Conservation (phyloP, 2,329 filamentous ascomycete genomes). For the Penicillium sp. region DNA sequence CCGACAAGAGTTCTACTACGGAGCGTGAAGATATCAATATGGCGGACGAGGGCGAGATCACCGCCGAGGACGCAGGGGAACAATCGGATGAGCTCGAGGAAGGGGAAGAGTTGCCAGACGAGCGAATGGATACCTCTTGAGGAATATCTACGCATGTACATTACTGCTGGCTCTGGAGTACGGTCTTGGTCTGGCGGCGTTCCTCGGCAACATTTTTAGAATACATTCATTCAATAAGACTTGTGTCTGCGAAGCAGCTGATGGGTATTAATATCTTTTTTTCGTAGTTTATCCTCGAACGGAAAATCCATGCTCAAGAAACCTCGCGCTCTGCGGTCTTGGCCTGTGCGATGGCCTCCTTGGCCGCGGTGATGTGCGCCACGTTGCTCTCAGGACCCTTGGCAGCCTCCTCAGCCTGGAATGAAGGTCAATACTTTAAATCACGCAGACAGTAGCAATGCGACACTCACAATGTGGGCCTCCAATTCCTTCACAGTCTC, state of each 20-base stretch:
- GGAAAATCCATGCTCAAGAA: slow-evolving; percentile 26
- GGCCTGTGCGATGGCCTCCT: slow-evolving; percentile 44
- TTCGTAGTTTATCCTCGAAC: not conserved
- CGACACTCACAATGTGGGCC: slow-evolving; percentile 68
- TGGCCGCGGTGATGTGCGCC: slow-evolving; percentile 44
- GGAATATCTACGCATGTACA: slow-evolving; percentile 19
- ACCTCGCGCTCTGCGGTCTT: slow-evolving; percentile 44
- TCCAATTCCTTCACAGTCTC: slow-evolving; percentile 74
- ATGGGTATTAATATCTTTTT: slow-evolving; percentile 11
- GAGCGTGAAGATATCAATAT: slow-evolving; percentile 62
- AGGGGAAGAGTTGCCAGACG: slow-evolving; percentile 54
- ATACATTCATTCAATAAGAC: slow-evolving; percentile 22
- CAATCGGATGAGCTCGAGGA: slow-evolving; percentile 50
- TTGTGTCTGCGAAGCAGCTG: not conserved
- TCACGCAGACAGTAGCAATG: not conserved
- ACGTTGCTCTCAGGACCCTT: slow-evolving; percentile 45
- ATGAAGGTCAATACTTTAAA: not conserved
- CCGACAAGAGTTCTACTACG: slow-evolving; percentile 39
- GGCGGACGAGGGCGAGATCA: slow-evolving; percentile 54
- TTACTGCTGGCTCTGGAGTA: slow-evolving; percentile 30
- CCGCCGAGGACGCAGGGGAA: slow-evolving; percentile 36
- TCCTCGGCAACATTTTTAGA: slow-evolving; percentile 17
- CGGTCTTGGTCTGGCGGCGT: slow-evolving; percentile 22
- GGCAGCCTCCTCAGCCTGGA: slow-evolving; percentile 42
- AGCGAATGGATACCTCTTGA: slow-evolving; percentile 68